Percentiles rank a stretch among this genome's conserved stretches.
These are phyloP conservation scores for Hyaloscypha variabilis DNA, from an alignment of 495 filamentous ascomycete genomes.

Conservation along the genomic window DNA sequence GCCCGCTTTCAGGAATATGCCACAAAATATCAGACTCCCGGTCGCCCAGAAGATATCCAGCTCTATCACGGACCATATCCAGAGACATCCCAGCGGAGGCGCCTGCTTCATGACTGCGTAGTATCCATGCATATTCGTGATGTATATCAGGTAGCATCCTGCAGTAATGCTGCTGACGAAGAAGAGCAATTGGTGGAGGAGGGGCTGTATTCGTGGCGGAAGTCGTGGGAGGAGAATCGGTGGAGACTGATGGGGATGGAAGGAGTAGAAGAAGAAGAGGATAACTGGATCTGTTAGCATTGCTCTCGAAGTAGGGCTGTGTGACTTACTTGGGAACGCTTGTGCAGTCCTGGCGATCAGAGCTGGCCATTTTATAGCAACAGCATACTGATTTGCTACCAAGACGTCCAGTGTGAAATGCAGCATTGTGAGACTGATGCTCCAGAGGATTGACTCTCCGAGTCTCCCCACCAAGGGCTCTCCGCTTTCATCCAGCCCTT, in stretches of 20 bases:
- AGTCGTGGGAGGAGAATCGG: conserved; percentile 45
- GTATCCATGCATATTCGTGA: conserved; percentile 79
- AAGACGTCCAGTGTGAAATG: conserved; percentile 88
- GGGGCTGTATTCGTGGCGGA: conserved; percentile 44
- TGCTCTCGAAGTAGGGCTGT: neutral
- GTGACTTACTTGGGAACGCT: conserved; percentile 50
- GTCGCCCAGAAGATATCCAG: conserved; percentile 71
- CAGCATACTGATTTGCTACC: conserved; percentile 88
- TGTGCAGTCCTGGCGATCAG: conserved; percentile 55
- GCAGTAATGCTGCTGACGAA: conserved; percentile 52
- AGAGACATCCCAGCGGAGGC: conserved; percentile 84
- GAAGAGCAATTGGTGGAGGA: conserved; percentile 64
- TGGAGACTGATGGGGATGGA: conserved; percentile 55
- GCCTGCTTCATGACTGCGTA: conserved; percentile 90
- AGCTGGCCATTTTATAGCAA: conserved; percentile 60
- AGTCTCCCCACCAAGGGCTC: conserved; percentile 47
- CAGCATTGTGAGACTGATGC: conserved; percentile 72
- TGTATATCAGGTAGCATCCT: conserved; percentile 78
- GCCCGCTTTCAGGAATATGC: conserved; percentile 68
- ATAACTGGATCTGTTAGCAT: conserved; percentile 53
- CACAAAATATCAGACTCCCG: conserved; percentile 59
- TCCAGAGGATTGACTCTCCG: conserved; percentile 66
- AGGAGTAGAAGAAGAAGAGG: conserved; percentile 58
- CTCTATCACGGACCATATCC: conserved; percentile 94
- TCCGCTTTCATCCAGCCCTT: conserved; percentile 33